Percentiles rank a stretch among this genome's conserved stretches.
phyloP scores from a whole-genome alignment of 352 stramenopile species.

The Pythium brachiatum region DNA sequence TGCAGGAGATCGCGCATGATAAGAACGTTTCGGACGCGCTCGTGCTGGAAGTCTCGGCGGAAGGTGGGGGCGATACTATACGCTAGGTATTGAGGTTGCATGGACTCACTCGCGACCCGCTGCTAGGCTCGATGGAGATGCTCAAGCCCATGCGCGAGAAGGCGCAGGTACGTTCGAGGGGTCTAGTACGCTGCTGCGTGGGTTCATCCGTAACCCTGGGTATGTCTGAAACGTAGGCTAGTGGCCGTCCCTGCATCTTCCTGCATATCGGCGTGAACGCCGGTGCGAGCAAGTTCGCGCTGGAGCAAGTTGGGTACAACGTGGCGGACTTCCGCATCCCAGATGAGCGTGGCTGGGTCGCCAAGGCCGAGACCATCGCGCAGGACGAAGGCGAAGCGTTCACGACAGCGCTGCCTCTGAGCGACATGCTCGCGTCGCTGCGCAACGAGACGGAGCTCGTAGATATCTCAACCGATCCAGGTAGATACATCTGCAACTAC shows the following conservation, averaged over 20 bases:
- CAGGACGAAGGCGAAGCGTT: constrained; percentile 44
- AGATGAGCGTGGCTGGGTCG: constrained; percentile 69
- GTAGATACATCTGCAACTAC: constrained; percentile 86
- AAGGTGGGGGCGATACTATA: no score
- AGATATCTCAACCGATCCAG: constrained; percentile 65
- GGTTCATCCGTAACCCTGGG: no score
- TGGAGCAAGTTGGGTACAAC: constrained; percentile 80
- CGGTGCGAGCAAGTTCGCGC: constrained; percentile 37
- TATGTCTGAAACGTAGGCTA: constrained; percentile 28
- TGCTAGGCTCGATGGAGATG: constrained; percentile 34
- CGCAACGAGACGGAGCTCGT: constrained; percentile 32
- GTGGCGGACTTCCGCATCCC: constrained; percentile 78
- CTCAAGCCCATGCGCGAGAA: constrained; percentile 34
- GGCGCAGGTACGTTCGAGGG: constrained; percentile 30
- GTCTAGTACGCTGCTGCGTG: no score
- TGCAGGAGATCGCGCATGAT: constrained; percentile 49
- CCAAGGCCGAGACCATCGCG: constrained; percentile 49
- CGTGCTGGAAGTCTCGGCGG: constrained; percentile 71
- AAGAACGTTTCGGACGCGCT: constrained; percentile 59
- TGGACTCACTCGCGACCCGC: neutral
- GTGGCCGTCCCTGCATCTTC: constrained; percentile 53
- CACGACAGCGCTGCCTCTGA: constrained; percentile 51
- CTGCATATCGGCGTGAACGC: constrained; percentile 73
- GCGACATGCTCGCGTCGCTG: constrained; percentile 47
- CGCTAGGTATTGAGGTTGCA: neutral